These are phyloP conservation scores for Pseudotsuga menziesii DNA, from an alignment of 75 land plant species.

Conservation along the genomic window DNA sequence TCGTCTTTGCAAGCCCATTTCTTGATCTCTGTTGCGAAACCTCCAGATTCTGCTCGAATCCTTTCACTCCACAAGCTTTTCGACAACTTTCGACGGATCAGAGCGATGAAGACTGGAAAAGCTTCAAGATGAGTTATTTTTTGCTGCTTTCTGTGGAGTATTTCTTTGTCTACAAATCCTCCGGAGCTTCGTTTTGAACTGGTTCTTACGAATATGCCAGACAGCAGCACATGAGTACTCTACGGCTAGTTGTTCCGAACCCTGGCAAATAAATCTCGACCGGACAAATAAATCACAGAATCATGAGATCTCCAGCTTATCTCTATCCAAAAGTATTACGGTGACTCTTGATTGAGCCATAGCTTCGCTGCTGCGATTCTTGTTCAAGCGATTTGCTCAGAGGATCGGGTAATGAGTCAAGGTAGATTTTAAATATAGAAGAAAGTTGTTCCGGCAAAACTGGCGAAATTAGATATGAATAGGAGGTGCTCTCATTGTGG, in stretches of 20 bases:
- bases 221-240: background rate
- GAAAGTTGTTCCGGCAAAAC: background rate
- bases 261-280: background rate
- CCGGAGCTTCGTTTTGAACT: background rate
- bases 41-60: too few relatives aligned
- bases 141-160: background rate
- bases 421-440: background rate
- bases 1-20: too few relatives aligned
- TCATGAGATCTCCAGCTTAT: too few relatives aligned
- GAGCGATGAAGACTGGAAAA: background rate
- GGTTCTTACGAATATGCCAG: background rate
- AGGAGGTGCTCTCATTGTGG: conserved; percentile 91
- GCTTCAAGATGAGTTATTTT: background rate
- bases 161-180: background rate
- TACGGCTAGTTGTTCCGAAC: background rate
- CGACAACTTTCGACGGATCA: too few relatives aligned
- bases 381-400: too few relatives aligned
- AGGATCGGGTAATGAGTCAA: background rate
- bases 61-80: too few relatives aligned
- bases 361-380: too few relatives aligned
- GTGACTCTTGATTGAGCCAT: too few relatives aligned
- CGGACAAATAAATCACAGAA: too few relatives aligned
- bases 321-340: too few relatives aligned
- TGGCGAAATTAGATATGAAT: conserved; percentile 40
- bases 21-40: too few relatives aligned